Base-by-base conservation (phyloP, 768 basidiomycete genomes). In the Tephrocybe sp. region DNA sequence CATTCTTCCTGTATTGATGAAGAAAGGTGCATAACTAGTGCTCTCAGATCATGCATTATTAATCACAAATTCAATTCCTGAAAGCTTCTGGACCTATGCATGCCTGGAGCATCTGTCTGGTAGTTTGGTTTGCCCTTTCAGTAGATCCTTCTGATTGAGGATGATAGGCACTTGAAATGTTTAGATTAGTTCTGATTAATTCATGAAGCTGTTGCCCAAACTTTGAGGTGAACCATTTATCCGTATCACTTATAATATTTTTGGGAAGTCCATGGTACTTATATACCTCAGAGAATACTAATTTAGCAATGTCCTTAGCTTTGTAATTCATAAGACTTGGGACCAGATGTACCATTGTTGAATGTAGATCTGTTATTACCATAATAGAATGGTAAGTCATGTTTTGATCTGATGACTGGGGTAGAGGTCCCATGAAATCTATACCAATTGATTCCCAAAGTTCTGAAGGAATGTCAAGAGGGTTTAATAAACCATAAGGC, bases 361-460 rank as follows among this genome's bases (percentile, higher is more conserved):
- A 27, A 16, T 27, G 42, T 21, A 43, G 24, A 15, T 43, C 42
- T 4, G 31, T 43, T 3, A 43, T 31, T 9, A 43, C 27, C 7
- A 28, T 31, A 3, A 43, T 43, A 4, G 15, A 19, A 43, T 43
- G 9, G 15, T 43, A 43, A 5, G n/a, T 12, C 9, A 3, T 13
- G 15, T 30, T 21, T 19, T 28, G 5, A 21, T 43, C 30, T 4
- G 6, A 8, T 3, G 42, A 43, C 31, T n/a, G 4, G 4, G 42
- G 42, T 16, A 43, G 16, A 18, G 42, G 42, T 19, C 42, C 42
- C 5, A 43, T 28, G n/a, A 43, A 43, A 19, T 43, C 42, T 7
- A 43, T 43, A 3, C 42, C 42, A 31, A 43, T 43, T 5, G 24
- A 15, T 18, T 43, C 27, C 42, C 42, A 43, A 30, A 28, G 42